phyloP scores from a whole-genome alignment of 1,284 basidiomycete genomes.

The Pascua guehoae region DNA sequence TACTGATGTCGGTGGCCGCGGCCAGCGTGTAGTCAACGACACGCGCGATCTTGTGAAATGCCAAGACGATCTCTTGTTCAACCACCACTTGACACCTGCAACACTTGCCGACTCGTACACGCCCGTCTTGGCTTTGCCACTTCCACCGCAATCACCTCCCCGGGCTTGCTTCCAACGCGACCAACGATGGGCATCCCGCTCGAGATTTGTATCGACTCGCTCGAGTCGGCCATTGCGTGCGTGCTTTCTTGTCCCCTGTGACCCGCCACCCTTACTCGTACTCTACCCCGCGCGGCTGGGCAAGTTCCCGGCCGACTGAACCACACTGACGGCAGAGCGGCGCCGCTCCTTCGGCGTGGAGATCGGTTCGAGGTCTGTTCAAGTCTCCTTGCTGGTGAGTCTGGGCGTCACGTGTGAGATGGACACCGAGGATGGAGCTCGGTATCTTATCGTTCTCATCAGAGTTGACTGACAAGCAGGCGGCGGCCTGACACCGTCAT shows the following conservation, averaged over 20 bases:
- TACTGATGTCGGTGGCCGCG: no score
- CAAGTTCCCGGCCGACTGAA: no score
- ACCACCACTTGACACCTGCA: no score
- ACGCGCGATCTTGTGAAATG: no score
- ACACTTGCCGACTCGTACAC: no score
- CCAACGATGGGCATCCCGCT: constrained; percentile 47
- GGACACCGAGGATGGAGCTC: no score
- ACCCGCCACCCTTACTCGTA: no score
- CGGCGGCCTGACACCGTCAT: constrained; percentile 72
- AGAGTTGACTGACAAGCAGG: constrained; percentile 45
- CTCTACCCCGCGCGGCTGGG: no score
- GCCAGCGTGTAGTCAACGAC: no score
- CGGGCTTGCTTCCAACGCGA: neutral
- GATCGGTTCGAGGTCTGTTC: constrained; percentile 68
- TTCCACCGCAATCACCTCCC: neutral
- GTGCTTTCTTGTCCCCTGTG: neutral
- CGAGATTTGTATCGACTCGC: constrained; percentile 75
- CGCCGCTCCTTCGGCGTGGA: constrained; percentile 8
- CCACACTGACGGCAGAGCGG: constrained; percentile 11
- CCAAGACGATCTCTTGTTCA: no score
- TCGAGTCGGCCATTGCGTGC: constrained; percentile 58
- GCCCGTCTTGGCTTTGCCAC: no score
- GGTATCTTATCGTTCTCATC: neutral
- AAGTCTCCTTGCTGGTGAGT: constrained; percentile 54
- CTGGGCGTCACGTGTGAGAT: no score